Evolutionary conservation across 345 rosid species (phyloP).

Genomic region (Anacardium occidentale): DNA sequence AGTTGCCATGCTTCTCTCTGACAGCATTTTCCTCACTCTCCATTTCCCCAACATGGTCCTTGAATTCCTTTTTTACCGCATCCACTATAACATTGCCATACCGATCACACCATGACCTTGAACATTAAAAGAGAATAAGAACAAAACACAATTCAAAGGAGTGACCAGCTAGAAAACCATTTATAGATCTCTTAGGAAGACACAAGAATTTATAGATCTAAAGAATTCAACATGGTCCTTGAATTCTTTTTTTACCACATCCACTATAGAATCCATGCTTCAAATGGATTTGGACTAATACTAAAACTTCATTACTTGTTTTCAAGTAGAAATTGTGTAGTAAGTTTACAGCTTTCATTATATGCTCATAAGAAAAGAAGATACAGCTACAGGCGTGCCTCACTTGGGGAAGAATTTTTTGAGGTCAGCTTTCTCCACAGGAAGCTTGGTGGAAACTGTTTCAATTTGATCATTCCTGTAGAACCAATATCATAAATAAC

Average conservation of each 20-base stretch:
- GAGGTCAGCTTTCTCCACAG: constrained; percentile 65
- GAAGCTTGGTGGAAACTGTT: constrained; percentile 75
- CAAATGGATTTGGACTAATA: too few species aligned
- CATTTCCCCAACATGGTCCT: constrained; percentile 69
- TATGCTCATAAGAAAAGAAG: not conserved
- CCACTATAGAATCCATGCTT: too few species aligned
- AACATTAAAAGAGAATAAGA: not conserved
- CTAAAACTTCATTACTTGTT: too few species aligned
- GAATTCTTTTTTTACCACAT: too few species aligned
- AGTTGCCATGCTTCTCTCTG: constrained; percentile 41
- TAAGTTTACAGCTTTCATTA: too few species aligned
- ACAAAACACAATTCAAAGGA: not conserved
- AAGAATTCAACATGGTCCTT: too few species aligned
- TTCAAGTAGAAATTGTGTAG: too few species aligned
- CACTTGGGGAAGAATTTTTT: constrained; percentile 72
- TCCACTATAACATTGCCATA: constrained; percentile 63
- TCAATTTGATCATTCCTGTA: constrained; percentile 66
- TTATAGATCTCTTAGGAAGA: too few species aligned
- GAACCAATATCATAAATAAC: constrained; percentile 17
- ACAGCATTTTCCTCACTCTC: constrained; percentile 48
- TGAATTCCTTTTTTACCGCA: constrained; percentile 77
- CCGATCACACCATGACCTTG: constrained; percentile 69
- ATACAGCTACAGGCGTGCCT: constrained; percentile 16
- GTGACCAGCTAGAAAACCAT: not conserved
- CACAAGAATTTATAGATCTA: too few species aligned